Percentiles rank a stretch among this genome's conserved stretches.
phyloP scores from a whole-genome alignment of 2,329 filamentous ascomycete species.

The Fusarium austroafricanum region DNA sequence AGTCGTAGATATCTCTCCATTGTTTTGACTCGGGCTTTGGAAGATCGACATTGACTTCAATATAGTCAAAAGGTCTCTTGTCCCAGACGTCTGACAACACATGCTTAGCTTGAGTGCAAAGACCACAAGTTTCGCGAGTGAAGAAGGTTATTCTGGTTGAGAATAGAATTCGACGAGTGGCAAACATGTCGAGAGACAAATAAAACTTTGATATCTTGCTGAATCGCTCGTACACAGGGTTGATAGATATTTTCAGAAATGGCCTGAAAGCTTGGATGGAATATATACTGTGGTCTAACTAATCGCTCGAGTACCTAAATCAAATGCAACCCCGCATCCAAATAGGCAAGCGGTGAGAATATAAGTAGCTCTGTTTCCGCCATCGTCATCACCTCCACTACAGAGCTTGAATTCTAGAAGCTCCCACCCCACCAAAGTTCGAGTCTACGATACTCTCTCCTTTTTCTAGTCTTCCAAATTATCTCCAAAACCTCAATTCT shows the following conservation, averaged over 20 bases:
- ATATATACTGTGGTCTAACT: neutral
- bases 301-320: slow-evolving; percentile 15
- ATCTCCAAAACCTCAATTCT: slow-evolving; percentile 9
- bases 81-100: slow-evolving; percentile 77
- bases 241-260: slow-evolving; percentile 9
- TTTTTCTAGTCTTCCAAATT: slow-evolving; percentile 3
- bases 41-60: slow-evolving; percentile 79
- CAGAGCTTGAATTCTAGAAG: slow-evolving; percentile 54
- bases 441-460: slow-evolving; percentile 9
- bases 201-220: neutral
- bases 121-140: slow-evolving; percentile 75
- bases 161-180: slow-evolving; percentile 62
- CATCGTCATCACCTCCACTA: slow-evolving; percentile 44
- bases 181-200: slow-evolving; percentile 58
- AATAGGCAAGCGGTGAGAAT: slow-evolving; percentile 53
- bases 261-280: neutral
- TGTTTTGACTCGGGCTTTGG: slow-evolving; percentile 69
- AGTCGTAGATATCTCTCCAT: slow-evolving; percentile 82
- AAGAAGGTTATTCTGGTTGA: slow-evolving; percentile 79
- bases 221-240: neutral
- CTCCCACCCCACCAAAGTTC: slow-evolving; percentile 51
- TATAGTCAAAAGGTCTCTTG: slow-evolving; percentile 72
- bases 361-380: slow-evolving; percentile 25
- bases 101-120: slow-evolving; percentile 75
- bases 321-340: slow-evolving; percentile 46